phyloP scores from a whole-genome alignment of 2,329 filamentous ascomycete species.

The Erysiphe neolycopersici region DNA sequence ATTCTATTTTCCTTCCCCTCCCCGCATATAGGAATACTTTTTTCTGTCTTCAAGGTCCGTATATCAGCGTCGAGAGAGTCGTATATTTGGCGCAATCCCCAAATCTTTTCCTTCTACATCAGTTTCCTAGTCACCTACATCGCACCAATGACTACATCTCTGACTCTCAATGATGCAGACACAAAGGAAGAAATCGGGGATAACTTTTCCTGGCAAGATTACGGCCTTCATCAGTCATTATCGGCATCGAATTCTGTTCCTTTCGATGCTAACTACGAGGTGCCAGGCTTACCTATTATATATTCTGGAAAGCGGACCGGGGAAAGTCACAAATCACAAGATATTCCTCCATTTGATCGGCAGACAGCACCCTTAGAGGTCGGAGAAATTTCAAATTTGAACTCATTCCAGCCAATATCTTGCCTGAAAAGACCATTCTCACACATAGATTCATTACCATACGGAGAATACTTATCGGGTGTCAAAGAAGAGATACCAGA shows the following conservation, averaged over 20 bases:
- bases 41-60: neutral
- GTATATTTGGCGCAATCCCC: neutral
- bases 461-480: constrained; percentile 9
- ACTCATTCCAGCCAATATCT: neutral
- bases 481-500: constrained; percentile 12
- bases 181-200: neutral
- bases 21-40: neutral
- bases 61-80: neutral
- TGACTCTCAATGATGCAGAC: neutral
- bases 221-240: neutral
- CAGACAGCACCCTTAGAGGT: neutral
- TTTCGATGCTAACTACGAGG: neutral
- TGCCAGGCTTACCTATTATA: neutral
- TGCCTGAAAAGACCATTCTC: constrained; percentile 10
- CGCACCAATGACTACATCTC: neutral
- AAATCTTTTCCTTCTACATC: neutral
- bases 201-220: neutral
- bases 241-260: neutral
- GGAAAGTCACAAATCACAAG: neutral
- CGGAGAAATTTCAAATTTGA: neutral
- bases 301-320: neutral
- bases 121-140: neutral
- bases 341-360: neutral
- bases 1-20: neutral
- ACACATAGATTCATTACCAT: constrained; percentile 8